Evolutionary conservation across 345 rosid genomes (phyloP).

Genomic region (Dipteronia dyeriana): DNA sequence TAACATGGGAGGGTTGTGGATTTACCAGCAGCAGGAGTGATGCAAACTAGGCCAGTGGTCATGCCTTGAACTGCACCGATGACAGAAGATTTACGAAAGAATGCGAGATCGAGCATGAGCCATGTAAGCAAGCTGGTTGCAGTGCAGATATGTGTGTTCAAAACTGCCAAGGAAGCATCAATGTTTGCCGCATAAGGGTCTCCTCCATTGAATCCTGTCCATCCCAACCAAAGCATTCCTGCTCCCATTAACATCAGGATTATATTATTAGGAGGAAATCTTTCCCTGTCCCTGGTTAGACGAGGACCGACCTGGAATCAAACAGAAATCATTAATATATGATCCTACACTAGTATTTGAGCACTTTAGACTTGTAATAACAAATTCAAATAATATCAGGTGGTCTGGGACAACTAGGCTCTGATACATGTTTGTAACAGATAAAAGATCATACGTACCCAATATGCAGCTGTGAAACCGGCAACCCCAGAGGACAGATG

Average conservation of each 20-base stretch:
- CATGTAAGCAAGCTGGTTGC: conserved; percentile 53
- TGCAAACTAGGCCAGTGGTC: conserved; percentile 58
- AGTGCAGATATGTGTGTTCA: conserved; percentile 52
- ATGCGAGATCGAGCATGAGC: conserved; percentile 38
- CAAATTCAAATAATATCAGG: too few species aligned
- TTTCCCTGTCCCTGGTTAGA: conserved; percentile 42
- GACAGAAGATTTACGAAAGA: conserved; percentile 43
- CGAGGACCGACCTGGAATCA: conserved; percentile 49
- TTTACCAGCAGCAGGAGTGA: conserved; percentile 56
- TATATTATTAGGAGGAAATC: conserved; percentile 57
- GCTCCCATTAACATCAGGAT: conserved; percentile 50
- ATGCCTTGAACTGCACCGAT: conserved; percentile 64
- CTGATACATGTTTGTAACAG: background rate
- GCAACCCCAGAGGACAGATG: conserved; percentile 53
- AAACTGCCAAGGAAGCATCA: conserved; percentile 47
- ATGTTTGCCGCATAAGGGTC: conserved; percentile 39
- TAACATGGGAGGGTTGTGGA: background rate
- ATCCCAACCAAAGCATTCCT: conserved; percentile 58
- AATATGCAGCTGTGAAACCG: conserved; percentile 48
- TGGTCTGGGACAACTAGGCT: too few species aligned
- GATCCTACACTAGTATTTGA: too few species aligned
- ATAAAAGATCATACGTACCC: conserved; percentile 35
- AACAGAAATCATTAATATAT: background rate
- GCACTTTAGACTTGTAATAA: too few species aligned
- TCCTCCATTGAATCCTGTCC: conserved; percentile 64